These are phyloP conservation scores for Phytophthora megakarya DNA, from an alignment of 352 stramenopile genomes.

Conservation along the genomic window DNA sequence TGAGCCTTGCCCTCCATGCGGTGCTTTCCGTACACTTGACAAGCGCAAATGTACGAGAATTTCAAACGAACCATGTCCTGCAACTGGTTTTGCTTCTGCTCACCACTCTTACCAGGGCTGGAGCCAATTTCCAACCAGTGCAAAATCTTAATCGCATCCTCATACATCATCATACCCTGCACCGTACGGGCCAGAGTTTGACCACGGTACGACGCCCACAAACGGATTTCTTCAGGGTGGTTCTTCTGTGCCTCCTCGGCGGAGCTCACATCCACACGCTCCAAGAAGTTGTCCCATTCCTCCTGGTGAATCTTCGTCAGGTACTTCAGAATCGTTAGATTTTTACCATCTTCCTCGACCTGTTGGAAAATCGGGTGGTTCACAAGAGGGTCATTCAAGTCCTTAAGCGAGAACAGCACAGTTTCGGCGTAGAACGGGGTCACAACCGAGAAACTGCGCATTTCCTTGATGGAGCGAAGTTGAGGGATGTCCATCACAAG, in stretches of 20 bases:
- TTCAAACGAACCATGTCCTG: slow-evolving; percentile 88
- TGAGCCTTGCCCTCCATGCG: slow-evolving; percentile 66
- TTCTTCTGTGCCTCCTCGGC: slow-evolving; percentile 76
- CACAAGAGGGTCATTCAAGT: slow-evolving; percentile 80
- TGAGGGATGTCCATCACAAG: slow-evolving; percentile 87
- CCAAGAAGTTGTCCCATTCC: slow-evolving; percentile 87
- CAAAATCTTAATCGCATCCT: slow-evolving; percentile 87
- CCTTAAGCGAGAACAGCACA: slow-evolving; percentile 79
- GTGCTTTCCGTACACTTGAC: slow-evolving; percentile 86
- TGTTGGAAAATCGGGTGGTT: slow-evolving; percentile 89
- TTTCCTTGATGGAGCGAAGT: slow-evolving; percentile 80
- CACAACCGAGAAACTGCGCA: slow-evolving; percentile 86
- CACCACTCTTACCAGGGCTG: slow-evolving; percentile 57
- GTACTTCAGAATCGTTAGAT: slow-evolving; percentile 87
- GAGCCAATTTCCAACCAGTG: slow-evolving; percentile 87
- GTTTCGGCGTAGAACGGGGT: slow-evolving; percentile 86
- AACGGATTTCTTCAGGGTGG: slow-evolving; percentile 72
- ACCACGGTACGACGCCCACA: slow-evolving; percentile 83
- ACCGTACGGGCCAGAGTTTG: slow-evolving; percentile 82
- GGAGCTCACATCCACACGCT: slow-evolving; percentile 77
- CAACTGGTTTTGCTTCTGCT: slow-evolving; percentile 81
- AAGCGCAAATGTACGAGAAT: slow-evolving; percentile 88
- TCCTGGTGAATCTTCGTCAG: slow-evolving; percentile 84
- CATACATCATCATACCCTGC: slow-evolving; percentile 89
- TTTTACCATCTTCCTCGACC: slow-evolving; percentile 83